Evolutionary conservation across 2,329 filamentous ascomycete species (phyloP), one percentile per base, ranked within the genome.

Genomic region (Fusarium sp.): DNA sequence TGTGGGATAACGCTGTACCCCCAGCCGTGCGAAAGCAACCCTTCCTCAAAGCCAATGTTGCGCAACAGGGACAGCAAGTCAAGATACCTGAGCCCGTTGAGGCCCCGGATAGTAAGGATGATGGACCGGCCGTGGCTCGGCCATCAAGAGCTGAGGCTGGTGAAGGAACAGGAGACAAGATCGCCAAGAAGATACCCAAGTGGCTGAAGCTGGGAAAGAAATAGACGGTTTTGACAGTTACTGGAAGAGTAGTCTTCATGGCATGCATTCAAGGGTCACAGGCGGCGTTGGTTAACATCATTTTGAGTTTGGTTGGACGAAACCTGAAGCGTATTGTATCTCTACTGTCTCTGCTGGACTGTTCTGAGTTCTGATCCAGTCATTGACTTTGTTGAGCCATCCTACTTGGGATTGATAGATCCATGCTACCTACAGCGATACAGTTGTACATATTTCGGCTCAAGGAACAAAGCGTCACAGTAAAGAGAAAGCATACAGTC

Each of bases 191-290:
- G 84, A 78, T 87, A 67, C 92, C 92, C 22, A 94, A 93, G 80
- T 94, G 93, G 89, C 82, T 95, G 40, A 93, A 93, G 81, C 83
- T 93, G 62, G 90, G 91, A 16, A 95, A 93, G 88, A 95, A 94
- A 84, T 79, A 76, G 66, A 58, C 24, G 12, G 24, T 3, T n/a
- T 24, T 44, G 31, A 29, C 17, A 53, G 16, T 36, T 44, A 55
- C 33, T 12, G n/a, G 29, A 60, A 40, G n/a, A 38, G 24, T 11
- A 44, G 24, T 24, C 6, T 62, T 27, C 31, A 22, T 42, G 10
- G 20, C 49, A 55, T 53, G 60, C 67, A 74, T 70, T 31, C 20
- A 40, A 62, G 57, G 11, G 36, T 62, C 27, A 72, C 62, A 29
- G 29, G 61, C 63, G 70, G 75, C 70, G 74, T 77, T 72, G 56